Percentiles rank a stretch among this genome's conserved stretches.
Conservation (phyloP, 768 basidiomycete species). For the Boletus fagicola region DNA sequence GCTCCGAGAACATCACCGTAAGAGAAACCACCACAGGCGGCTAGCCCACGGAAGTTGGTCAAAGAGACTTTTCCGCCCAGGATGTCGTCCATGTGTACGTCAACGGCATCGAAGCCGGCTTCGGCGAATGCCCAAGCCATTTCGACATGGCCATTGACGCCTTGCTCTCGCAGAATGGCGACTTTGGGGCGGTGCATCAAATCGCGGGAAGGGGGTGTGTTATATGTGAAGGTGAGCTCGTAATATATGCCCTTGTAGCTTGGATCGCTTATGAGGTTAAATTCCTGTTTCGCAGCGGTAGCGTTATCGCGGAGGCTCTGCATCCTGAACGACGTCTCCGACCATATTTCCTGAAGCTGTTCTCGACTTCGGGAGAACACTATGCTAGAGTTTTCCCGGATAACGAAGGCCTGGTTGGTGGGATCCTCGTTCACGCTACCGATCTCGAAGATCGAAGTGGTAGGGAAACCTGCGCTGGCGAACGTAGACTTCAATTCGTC, state of each 20-base stretch:
- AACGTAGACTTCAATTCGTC: slow-evolving; percentile 58
- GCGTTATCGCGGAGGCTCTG: slow-evolving; percentile 87
- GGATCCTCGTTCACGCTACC: slow-evolving; percentile 60
- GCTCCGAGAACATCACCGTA: slow-evolving; percentile 99
- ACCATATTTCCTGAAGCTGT: slow-evolving; percentile 81
- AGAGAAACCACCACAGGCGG: slow-evolving; percentile 97
- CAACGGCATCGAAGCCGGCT: slow-evolving; percentile 92
- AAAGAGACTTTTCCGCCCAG: slow-evolving; percentile 67
- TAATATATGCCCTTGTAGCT: slow-evolving; percentile 66
- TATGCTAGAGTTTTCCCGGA: slow-evolving; percentile 47
- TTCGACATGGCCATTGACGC: slow-evolving; percentile 96
- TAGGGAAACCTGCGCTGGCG: slow-evolving; percentile 70
- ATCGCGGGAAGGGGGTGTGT: slow-evolving; percentile 34
- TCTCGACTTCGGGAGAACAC: slow-evolving; percentile 69
- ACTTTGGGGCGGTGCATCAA: slow-evolving; percentile 72
- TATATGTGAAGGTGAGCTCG: slow-evolving; percentile 58
- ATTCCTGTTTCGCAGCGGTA: slow-evolving; percentile 76
- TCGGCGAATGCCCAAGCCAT: slow-evolving; percentile 98
- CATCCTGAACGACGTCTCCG: slow-evolving; percentile 93
- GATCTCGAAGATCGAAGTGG: slow-evolving; percentile 71
- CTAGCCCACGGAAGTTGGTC: slow-evolving; percentile 76
- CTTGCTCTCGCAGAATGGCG: slow-evolving; percentile 95
- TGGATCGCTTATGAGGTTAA: slow-evolving; percentile 63
- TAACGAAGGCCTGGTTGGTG: slow-evolving; percentile 58
- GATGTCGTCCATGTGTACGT: slow-evolving; percentile 98